A percentile compares a stretch with the other conserved stretches of the same genome.
Conservation (phyloP, 805 yeast genomes). For the Metschnikowia peoriensis region DNA sequence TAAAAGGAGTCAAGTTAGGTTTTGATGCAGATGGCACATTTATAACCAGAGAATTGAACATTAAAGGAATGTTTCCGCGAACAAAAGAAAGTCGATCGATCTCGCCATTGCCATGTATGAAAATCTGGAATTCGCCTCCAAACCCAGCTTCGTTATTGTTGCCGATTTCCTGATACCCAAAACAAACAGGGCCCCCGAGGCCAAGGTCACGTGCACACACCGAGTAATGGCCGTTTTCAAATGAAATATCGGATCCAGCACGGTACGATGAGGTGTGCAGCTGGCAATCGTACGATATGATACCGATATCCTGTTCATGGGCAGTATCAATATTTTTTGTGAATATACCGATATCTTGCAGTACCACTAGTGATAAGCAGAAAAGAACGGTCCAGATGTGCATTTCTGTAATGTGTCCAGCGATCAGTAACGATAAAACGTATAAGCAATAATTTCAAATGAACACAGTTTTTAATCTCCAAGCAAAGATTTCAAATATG, state of each 20-base stretch:
- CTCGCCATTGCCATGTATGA: slow-evolving; percentile 5
- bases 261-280: slow-evolving; percentile 10
- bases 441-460: too few species aligned
- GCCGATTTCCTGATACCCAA: slow-evolving; percentile 20
- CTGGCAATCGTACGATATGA: slow-evolving; percentile 14
- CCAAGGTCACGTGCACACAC: slow-evolving; percentile 32
- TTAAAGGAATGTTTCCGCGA: not conserved
- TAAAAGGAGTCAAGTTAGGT: slow-evolving; percentile 31
- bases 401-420: not conserved
- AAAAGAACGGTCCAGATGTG: not conserved
- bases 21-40: slow-evolving; percentile 18
- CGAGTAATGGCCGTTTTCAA: slow-evolving; percentile 20
- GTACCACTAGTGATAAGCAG: slow-evolving; percentile 6
- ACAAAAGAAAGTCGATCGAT: slow-evolving; percentile 7
- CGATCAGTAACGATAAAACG: not conserved
- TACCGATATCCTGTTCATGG: slow-evolving; percentile 14
- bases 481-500: too few species aligned
- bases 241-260: not conserved
- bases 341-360: slow-evolving; percentile 10
- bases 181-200: slow-evolving; percentile 28
- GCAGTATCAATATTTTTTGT: not conserved
- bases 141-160: not conserved
- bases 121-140: slow-evolving; percentile 12
- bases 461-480: too few species aligned
- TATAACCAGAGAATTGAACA: slow-evolving; percentile 1